These are phyloP conservation scores for Trapa incisa DNA, from an alignment of 345 rosid genomes.

Conservation along the genomic window DNA sequence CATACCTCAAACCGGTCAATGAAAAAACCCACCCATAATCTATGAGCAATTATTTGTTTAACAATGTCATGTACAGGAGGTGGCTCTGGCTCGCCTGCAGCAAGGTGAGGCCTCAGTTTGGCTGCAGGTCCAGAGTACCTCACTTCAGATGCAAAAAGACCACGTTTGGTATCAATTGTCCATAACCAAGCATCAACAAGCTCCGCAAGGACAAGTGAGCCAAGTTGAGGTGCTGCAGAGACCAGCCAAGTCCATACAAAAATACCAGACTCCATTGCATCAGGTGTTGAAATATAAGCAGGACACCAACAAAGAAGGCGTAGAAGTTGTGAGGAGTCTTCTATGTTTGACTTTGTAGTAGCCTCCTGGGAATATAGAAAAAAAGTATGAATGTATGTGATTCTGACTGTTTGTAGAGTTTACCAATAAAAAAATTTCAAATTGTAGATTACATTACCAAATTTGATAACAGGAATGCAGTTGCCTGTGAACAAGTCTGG, in stretches of 20 bases:
- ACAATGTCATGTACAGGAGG: slow-evolving; percentile 65
- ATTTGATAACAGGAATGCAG: slow-evolving; percentile 86
- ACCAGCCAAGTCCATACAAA: slow-evolving; percentile 99
- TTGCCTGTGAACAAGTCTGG: slow-evolving; percentile 88
- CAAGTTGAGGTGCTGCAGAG: slow-evolving; percentile 92
- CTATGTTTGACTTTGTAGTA: slow-evolving; percentile 62
- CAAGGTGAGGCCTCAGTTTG: slow-evolving; percentile 86
- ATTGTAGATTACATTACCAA: slow-evolving; percentile 38
- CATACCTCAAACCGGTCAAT: slow-evolving; percentile 95
- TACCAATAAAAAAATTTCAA: slow-evolving; percentile 1
- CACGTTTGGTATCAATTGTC: slow-evolving; percentile 96
- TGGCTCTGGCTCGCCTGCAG: slow-evolving; percentile 83
- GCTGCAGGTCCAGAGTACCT: slow-evolving; percentile 84
- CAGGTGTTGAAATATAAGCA: slow-evolving; percentile 84
- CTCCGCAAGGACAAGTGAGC: slow-evolving; percentile 88
- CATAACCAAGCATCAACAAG: slow-evolving; percentile 99
- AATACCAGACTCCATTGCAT: slow-evolving; percentile 96
- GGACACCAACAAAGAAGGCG: slow-evolving; percentile 99
- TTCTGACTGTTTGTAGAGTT: background rate
- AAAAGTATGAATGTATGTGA: slow-evolving; percentile 3
- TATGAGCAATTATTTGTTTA: slow-evolving; percentile 91
- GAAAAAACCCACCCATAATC: slow-evolving; percentile 90
- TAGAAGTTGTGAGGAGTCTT: slow-evolving; percentile 85
- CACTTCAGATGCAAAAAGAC: slow-evolving; percentile 88
- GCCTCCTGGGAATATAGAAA: slow-evolving; percentile 35